Evolutionary conservation across 2,329 filamentous ascomycete genomes (phyloP), one percentile per base, ranked within the genome.

Genomic region (Colletotrichum eremochloae): DNA sequence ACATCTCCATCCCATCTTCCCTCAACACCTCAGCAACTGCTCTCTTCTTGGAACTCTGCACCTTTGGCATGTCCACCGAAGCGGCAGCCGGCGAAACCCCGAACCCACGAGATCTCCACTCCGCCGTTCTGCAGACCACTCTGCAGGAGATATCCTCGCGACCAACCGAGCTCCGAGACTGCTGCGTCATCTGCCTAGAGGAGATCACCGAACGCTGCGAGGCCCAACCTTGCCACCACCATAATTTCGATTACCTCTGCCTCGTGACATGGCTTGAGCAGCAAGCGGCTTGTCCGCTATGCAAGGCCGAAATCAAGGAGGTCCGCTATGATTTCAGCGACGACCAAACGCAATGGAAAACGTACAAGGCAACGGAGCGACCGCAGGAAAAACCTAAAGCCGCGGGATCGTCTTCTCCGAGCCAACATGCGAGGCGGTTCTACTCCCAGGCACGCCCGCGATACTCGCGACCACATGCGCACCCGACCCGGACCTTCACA

Each of bases 151-250:
- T 85, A 56, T 78, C 81, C 18, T 74, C 63, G 36, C 56, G 73
- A 73, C 52, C 69, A 67, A 29, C 68, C 74, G 75, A 73, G 62
- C 55, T 48, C 38, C 60, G 58, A 66, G 76, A 80, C 74, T 90
- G 87, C 78, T 98, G 95, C 81, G 94, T 97, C 74, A 96, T 98
- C 81, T 98, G 95, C 81, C 90, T 98, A 73, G 93, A 96, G 68
- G 79, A 84, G 65, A 86, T 97, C 77, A 89, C 90, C 12, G 93
- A 96, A 77, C 83, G 89, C 64, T 94, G 93, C 74, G 86, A 92
- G 63, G 89, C 93, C 9, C 84, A 88, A 29, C 95, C 95, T 9
- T 98, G 95, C 84, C 87, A 89, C 53, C 95, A 98, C 84, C 83
- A 86, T 69, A 90, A 91, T 76, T 97, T 97, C 80, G 95, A 98